A percentile compares a stretch with the other conserved stretches of the same genome.
phyloP scores from a whole-genome alignment of 2,329 filamentous ascomycete species.

The Cytospora schulzeri region DNA sequence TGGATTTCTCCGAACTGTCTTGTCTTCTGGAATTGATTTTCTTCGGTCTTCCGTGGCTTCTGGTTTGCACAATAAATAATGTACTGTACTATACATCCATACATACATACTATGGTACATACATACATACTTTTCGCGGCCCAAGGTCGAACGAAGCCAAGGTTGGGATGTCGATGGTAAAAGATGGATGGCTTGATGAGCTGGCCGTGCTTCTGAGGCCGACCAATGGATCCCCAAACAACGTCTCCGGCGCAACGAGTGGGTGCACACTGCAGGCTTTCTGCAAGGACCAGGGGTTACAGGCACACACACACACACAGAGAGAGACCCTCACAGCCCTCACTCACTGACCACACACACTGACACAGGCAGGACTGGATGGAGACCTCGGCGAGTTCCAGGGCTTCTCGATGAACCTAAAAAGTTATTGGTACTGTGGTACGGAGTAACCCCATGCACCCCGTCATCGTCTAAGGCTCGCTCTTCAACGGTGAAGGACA shows the following conservation, averaged over 20 bases:
- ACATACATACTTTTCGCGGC: not conserved
- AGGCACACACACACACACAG: constrained; percentile 9
- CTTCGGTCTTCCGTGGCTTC: not conserved
- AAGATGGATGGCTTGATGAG: constrained; percentile 38
- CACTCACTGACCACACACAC: too few species aligned
- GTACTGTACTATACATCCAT: too few species aligned
- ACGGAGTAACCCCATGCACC: too few species aligned
- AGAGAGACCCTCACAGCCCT: too few species aligned
- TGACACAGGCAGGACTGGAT: constrained; percentile 4
- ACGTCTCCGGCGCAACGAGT: constrained; percentile 30
- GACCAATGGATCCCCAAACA: constrained; percentile 35
- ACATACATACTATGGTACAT: too few species aligned
- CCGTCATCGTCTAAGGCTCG: not conserved
- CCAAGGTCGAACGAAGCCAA: constrained; percentile 24
- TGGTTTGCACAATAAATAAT: not conserved
- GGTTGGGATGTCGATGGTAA: constrained; percentile 35
- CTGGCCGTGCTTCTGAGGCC: constrained; percentile 35
- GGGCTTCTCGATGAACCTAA: not conserved
- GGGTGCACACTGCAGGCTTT: constrained; percentile 31
- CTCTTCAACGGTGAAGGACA: not conserved
- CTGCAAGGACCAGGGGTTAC: constrained; percentile 25
- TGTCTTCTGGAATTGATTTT: too few species aligned
- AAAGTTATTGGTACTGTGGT: not conserved
- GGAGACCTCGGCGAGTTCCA: not conserved
- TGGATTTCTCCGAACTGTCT: not conserved